Conservation (phyloP, 2,329 filamentous ascomycete species). For the Cordyceps javanica region DNA sequence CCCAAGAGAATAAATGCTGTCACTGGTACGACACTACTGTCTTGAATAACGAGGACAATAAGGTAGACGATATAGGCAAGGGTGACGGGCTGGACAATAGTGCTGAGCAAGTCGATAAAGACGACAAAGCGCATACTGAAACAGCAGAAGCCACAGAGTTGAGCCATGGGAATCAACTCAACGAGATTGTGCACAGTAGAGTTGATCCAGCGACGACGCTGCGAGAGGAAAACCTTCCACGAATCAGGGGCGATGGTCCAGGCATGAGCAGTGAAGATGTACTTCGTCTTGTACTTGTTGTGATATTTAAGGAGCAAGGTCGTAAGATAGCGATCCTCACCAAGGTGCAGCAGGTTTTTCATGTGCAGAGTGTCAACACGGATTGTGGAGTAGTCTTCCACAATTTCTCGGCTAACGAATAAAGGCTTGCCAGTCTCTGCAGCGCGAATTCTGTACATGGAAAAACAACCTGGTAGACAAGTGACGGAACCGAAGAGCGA, state of each 20-base stretch:
- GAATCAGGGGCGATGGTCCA: slow-evolving; percentile 97
- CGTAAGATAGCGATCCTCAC: slow-evolving; percentile 95
- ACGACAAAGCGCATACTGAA: slow-evolving; percentile 99
- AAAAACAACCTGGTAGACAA: slow-evolving; percentile 97
- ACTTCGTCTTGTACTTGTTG: slow-evolving; percentile 96
- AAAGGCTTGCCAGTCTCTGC: slow-evolving; percentile 92
- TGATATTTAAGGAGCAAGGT: slow-evolving; percentile 91
- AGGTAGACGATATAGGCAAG: slow-evolving; percentile 87
- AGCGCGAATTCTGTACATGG: slow-evolving; percentile 95
- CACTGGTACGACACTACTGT: slow-evolving; percentile 63
- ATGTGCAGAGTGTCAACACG: slow-evolving; percentile 97
- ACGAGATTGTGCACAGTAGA: slow-evolving; percentile 97
- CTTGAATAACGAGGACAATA: slow-evolving; percentile 63
- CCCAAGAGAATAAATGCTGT: slow-evolving; percentile 86
- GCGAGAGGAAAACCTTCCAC: slow-evolving; percentile 91
- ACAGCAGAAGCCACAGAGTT: slow-evolving; percentile 98
- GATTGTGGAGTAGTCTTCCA: slow-evolving; percentile 83
- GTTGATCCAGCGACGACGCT: slow-evolving; percentile 99
- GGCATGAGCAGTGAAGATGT: slow-evolving; percentile 83
- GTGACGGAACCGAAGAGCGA: slow-evolving; percentile 96
- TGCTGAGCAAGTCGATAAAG: slow-evolving; percentile 87
- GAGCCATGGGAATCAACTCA: slow-evolving; percentile 85
- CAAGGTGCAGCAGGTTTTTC: slow-evolving; percentile 95
- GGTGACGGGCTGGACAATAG: slow-evolving; percentile 85
- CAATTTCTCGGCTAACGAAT: slow-evolving; percentile 88